Evolutionary conservation across 768 basidiomycete species (phyloP), one percentile per base, ranked within the genome.

Genomic region (Lentinus brumalis): DNA sequence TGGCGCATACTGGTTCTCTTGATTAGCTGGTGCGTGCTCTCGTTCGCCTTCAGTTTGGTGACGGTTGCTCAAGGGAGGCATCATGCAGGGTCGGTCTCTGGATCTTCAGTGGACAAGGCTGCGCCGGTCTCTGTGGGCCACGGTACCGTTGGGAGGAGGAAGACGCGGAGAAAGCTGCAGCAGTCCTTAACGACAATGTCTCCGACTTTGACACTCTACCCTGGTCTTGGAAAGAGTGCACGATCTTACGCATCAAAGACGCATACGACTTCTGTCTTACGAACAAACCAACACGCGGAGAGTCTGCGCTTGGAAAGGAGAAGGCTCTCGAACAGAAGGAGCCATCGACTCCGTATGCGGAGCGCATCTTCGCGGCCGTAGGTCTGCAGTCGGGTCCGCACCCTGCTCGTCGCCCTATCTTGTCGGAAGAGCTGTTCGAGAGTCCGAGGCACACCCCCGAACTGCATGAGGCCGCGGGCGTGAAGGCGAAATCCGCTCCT

Each of bases 141-240:
- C 85, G 90, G 14, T 85, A 86, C 67, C 81, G 88, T 63, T 92
- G 91, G 92, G 92, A 94, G 70, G 92, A 94, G 75, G 84, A 88
- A 52, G 85, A 86, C 30, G 79, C 77, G 15, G 87, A 89, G 69
- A 88, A 88, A 77, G 77, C 77, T 3, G 70, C 78, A 44, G 80
- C 84, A 4, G 67, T 78, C 26, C 82, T 83, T 66, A 80, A 76
- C 60, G 85, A 86, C 53, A 76, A 81, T 38, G 75, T 76, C 2
- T 79, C 78, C 21, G 71, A 75, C 41, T 69, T 66, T 29, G 79
- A 79, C 29, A 78, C 81, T 14, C 79, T 94, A 26, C 82, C 86
- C 6, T 96, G 94, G 93, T 77, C 77, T 56, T 96, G 94, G 94
- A 81, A 85, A 50, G 85, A 88, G 57, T 78, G 81, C 63, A 91